These are phyloP conservation scores for Amanita exitialis DNA, from an alignment of 768 basidiomycete species.

Conservation along the genomic window DNA sequence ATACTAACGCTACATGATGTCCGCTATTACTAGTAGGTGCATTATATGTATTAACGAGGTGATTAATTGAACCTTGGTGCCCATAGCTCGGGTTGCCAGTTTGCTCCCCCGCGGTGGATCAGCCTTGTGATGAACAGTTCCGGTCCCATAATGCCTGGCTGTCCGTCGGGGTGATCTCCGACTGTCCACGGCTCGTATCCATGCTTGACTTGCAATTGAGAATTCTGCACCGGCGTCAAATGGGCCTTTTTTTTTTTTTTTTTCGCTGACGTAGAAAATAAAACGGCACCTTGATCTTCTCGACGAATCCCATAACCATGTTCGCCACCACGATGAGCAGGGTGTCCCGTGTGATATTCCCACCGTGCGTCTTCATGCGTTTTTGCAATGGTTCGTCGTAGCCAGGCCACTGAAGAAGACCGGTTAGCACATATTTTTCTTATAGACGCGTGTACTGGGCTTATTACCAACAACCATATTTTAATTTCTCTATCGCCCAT, in stretches of 20 bases:
- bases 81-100: constrained; percentile 36
- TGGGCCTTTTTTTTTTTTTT: too few species aligned
- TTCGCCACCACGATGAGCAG: constrained; percentile 21
- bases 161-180: constrained; percentile 11
- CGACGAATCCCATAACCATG: constrained; percentile 20
- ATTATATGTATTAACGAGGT: not conserved
- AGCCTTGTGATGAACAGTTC: constrained; percentile 28
- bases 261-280: too few species aligned
- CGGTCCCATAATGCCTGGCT: constrained; percentile 14
- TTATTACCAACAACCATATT: constrained; percentile 4
- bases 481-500: constrained; percentile 9
- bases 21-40: not conserved
- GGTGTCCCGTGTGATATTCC: constrained; percentile 19
- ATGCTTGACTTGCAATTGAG: constrained; percentile 18
- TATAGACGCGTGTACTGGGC: not conserved
- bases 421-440: not conserved
- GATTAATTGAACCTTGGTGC: constrained; percentile 11
- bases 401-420: constrained; percentile 33
- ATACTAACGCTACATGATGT: not conserved
- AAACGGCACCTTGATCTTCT: constrained; percentile 20
- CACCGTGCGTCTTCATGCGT: constrained; percentile 23
- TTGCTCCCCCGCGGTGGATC: constrained; percentile 27
- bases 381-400: constrained; percentile 29
- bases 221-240: constrained; percentile 12
- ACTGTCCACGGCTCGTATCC: constrained; percentile 30